Conservation (phyloP, 345 rosid genomes). For the Theobroma cacao region DNA sequence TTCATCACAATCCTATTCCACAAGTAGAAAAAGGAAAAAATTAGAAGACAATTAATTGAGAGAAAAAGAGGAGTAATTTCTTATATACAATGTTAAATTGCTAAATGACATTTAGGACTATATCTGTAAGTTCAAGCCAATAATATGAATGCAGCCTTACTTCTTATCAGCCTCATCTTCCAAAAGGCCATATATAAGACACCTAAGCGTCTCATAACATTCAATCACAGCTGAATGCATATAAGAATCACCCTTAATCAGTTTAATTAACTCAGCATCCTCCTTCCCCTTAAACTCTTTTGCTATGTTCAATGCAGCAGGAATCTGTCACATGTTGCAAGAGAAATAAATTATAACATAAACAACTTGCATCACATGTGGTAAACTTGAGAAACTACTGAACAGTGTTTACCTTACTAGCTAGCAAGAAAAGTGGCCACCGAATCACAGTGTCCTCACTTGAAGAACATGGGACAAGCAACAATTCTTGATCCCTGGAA, state of each 20-base stretch:
- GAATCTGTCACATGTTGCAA: slow-evolving; percentile 57
- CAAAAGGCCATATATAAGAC: slow-evolving; percentile 59
- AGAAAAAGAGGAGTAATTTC: background rate
- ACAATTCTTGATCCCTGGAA: slow-evolving; percentile 76
- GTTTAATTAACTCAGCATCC: slow-evolving; percentile 68
- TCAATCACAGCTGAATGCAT: slow-evolving; percentile 80
- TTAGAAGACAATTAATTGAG: slow-evolving; percentile 8
- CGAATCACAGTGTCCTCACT: slow-evolving; percentile 57
- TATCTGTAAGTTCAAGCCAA: background rate
- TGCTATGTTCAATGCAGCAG: slow-evolving; percentile 97
- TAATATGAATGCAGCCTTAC: slow-evolving; percentile 36
- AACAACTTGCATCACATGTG: slow-evolving; percentile 13
- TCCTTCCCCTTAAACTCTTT: slow-evolving; percentile 80
- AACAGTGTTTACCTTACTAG: slow-evolving; percentile 73
- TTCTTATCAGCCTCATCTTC: slow-evolving; percentile 62
- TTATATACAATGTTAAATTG: background rate
- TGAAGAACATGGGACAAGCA: slow-evolving; percentile 80
- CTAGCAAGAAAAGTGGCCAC: slow-evolving; percentile 98
- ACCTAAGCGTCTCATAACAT: slow-evolving; percentile 69
- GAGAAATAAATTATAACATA: slow-evolving; percentile 15
- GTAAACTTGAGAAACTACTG: slow-evolving; percentile 11
- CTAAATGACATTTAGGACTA: background rate
- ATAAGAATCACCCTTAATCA: slow-evolving; percentile 63
- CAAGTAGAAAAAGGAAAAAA: slow-evolving; percentile 3
- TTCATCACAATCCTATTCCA: slow-evolving; percentile 50